A percentile compares a stretch with the other conserved stretches of the same genome.
Evolutionary conservation across 192 early-diverging fungal genomes (phyloP).

Genomic region (Glomus cerebriforme): DNA sequence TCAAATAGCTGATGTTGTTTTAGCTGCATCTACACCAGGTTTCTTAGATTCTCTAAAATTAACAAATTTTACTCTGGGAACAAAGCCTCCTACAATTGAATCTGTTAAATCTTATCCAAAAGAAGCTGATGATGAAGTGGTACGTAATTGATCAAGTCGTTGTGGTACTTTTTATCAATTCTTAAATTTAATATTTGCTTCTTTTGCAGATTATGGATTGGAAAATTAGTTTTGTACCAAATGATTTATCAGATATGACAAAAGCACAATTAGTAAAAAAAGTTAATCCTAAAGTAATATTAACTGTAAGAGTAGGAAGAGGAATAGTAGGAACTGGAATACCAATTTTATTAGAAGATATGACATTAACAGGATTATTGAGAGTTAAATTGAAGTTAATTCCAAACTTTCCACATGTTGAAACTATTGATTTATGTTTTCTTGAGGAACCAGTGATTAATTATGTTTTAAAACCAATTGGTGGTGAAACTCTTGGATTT

Average conservation of each 20-base stretch:
- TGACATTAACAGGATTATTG: slow-evolving; percentile 79
- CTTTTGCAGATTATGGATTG: slow-evolving; percentile 81
- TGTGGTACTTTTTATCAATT: not conserved
- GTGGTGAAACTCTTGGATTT: slow-evolving; percentile 79
- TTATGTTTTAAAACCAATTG: slow-evolving; percentile 89
- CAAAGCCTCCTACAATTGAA: slow-evolving; percentile 73
- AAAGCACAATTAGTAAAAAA: slow-evolving; percentile 64
- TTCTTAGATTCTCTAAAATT: slow-evolving; percentile 80
- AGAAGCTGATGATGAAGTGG: slow-evolving; percentile 71
- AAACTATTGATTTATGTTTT: slow-evolving; percentile 81
- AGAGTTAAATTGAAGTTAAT: slow-evolving; percentile 83
- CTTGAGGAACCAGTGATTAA: slow-evolving; percentile 82
- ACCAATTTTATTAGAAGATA: slow-evolving; percentile 82
- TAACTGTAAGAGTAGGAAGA: slow-evolving; percentile 84
- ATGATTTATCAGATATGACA: slow-evolving; percentile 76
- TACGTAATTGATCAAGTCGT: slow-evolving; percentile 36
- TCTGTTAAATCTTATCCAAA: slow-evolving; percentile 71
- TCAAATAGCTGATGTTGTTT: slow-evolving; percentile 68
- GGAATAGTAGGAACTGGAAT: slow-evolving; percentile 83
- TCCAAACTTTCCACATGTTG: slow-evolving; percentile 84
- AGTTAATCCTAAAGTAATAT: slow-evolving; percentile 87
- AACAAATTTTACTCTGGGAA: slow-evolving; percentile 76
- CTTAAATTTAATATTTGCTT: not conserved
- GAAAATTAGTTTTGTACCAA: slow-evolving; percentile 83
- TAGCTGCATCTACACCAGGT: slow-evolving; percentile 73